A percentile compares a stretch with the other conserved stretches of the same genome.
phyloP scores from a whole-genome alignment of 139 green algal genomes.

The Gonium pectorale region DNA sequence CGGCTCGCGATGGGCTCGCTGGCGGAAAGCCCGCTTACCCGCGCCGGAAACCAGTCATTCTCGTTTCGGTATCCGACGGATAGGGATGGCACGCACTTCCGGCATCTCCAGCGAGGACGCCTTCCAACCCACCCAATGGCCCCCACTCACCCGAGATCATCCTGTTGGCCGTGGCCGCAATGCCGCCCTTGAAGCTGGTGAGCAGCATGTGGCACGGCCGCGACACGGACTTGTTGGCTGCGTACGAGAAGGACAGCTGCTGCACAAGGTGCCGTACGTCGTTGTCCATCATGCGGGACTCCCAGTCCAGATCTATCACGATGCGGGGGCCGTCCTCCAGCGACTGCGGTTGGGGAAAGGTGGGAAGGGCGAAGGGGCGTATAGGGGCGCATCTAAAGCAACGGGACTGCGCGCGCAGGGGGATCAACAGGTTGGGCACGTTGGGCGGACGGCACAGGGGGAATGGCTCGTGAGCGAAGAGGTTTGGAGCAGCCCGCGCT shows the following conservation, averaged over 20 bases:
- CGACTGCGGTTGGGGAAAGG: not conserved
- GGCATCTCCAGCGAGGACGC: no score
- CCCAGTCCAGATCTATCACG: constrained; percentile 84
- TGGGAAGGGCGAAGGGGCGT: not conserved
- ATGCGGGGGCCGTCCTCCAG: constrained; percentile 48
- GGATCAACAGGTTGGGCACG: no score
- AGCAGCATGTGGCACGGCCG: constrained; percentile 68
- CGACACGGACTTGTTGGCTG: constrained; percentile 44
- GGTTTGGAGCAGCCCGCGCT: no score
- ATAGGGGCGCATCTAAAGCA: no score
- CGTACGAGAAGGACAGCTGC: constrained; percentile 82
- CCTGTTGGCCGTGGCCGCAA: constrained; percentile 13
- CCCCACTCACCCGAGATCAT: constrained; percentile 37
- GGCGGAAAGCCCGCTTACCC: no score
- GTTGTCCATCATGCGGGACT: constrained; percentile 69
- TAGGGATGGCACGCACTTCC: no score
- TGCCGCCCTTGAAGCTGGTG: constrained; percentile 60
- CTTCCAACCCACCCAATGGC: not conserved
- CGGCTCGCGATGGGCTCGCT: no score
- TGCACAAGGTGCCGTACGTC: constrained; percentile 73
- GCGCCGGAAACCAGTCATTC: no score
- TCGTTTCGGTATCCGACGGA: no score
- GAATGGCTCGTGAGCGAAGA: no score
- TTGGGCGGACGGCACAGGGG: no score
- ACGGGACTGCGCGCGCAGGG: no score